A percentile compares a stretch with the other conserved stretches of the same genome.
phyloP scores from a whole-genome alignment of 768 basidiomycete species.

The Mycena rebaudengoi region DNA sequence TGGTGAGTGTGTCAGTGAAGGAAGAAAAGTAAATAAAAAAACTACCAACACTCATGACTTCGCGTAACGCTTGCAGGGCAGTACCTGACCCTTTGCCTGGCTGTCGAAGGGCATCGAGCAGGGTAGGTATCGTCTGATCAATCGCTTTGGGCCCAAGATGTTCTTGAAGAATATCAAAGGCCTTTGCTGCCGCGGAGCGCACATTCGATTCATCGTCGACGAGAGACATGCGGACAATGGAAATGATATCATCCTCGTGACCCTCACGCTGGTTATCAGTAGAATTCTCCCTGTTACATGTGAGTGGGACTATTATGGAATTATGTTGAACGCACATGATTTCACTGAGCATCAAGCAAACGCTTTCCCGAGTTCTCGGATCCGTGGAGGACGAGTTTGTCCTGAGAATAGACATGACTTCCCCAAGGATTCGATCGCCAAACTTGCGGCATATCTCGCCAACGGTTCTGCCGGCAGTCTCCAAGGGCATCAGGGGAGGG shows the following conservation, averaged over 20 bases:
- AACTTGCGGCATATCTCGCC: slow-evolving; percentile 94
- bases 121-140: slow-evolving; percentile 95
- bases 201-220: slow-evolving; percentile 91
- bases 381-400: slow-evolving; percentile 69
- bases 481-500: not conserved
- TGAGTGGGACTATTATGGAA: slow-evolving; percentile 15
- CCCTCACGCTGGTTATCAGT: slow-evolving; percentile 86
- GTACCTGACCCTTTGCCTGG: slow-evolving; percentile 96
- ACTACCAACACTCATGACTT: slow-evolving; percentile 88
- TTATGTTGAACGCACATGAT: slow-evolving; percentile 68
- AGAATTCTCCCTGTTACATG: slow-evolving; percentile 74
- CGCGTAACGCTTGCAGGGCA: slow-evolving; percentile 89
- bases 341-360: slow-evolving; percentile 87
- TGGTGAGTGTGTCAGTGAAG: slow-evolving; percentile 36
- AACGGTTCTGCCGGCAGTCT: slow-evolving; percentile 91
- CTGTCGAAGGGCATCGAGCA: slow-evolving; percentile 91
- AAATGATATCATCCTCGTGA: slow-evolving; percentile 88
- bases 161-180: slow-evolving; percentile 94
- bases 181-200: slow-evolving; percentile 85
- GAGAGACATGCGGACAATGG: slow-evolving; percentile 82
- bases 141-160: slow-evolving; percentile 90
- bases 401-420: slow-evolving; percentile 84
- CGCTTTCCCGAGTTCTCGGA: slow-evolving; percentile 78
- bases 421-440: slow-evolving; percentile 88
- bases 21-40: not conserved